phyloP scores from a whole-genome alignment of 208 protist species.

The Vickermania ingenoplastis region DNA sequence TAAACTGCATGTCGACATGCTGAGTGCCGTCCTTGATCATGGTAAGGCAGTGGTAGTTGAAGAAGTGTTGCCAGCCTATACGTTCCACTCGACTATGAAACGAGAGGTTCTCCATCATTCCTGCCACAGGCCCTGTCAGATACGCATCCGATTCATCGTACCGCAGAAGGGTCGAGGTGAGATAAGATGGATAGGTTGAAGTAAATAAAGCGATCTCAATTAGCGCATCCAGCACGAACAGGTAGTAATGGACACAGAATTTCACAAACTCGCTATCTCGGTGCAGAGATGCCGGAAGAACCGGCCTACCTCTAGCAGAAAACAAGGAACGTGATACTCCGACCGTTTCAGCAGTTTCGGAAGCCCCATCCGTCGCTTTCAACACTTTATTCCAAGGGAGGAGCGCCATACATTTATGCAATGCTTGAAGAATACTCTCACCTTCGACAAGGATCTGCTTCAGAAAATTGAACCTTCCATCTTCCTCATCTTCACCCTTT shows the following conservation, averaged over 20 bases:
- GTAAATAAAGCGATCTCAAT: conserved; percentile 1
- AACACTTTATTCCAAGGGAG: neutral
- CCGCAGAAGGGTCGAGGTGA: neutral
- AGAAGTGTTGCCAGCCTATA: neutral
- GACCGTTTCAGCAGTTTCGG: too few species aligned
- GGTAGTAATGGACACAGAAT: neutral
- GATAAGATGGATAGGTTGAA: neutral
- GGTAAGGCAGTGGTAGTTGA: neutral
- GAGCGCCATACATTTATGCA: neutral
- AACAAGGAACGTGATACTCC: neutral
- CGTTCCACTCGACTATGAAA: neutral
- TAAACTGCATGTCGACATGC: neutral
- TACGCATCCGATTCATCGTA: neutral
- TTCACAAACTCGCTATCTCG: neutral
- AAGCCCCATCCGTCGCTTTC: neutral
- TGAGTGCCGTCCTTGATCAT: neutral
- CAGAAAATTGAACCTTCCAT: neutral
- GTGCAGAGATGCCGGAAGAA: neutral
- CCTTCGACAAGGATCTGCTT: neutral
- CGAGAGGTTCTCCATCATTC: neutral
- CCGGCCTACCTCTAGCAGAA: neutral
- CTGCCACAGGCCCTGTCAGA: neutral
- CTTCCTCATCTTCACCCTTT: neutral
- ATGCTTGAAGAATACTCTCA: neutral
- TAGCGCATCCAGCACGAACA: neutral